These are phyloP conservation scores for Castanopsis chinensis DNA, from an alignment of 306 rosid genomes.

Conservation along the genomic window DNA sequence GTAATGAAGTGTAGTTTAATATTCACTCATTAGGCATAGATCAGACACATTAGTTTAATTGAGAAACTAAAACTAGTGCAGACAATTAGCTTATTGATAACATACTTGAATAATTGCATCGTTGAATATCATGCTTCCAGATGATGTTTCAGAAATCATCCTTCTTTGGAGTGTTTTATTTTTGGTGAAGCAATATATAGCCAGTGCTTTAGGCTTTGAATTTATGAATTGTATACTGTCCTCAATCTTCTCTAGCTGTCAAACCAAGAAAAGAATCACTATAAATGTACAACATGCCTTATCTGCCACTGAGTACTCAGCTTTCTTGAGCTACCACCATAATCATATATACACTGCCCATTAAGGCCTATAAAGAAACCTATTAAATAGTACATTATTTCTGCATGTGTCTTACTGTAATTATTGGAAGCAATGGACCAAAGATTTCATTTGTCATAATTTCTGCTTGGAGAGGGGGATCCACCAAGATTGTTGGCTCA, in stretches of 20 bases:
- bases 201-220: slow-evolving; percentile 65
- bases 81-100: not conserved
- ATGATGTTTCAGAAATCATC: slow-evolving; percentile 64
- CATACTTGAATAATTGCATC: slow-evolving; percentile 65
- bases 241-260: slow-evolving; percentile 70
- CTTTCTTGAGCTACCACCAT: too few relatives aligned
- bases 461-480: slow-evolving; percentile 62
- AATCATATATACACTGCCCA: not conserved
- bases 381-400: not conserved
- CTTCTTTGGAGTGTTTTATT: slow-evolving; percentile 46
- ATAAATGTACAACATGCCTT: too few relatives aligned
- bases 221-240: slow-evolving; percentile 63
- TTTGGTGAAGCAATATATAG: slow-evolving; percentile 66
- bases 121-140: slow-evolving; percentile 55
- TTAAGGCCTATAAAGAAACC: not conserved
- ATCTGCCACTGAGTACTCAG: too few relatives aligned
- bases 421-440: slow-evolving; percentile 79
- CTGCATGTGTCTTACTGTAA: slow-evolving; percentile 44
- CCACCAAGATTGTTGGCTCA: slow-evolving; percentile 73
- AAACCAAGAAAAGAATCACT: not conserved
- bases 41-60: too few relatives aligned
- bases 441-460: slow-evolving; percentile 75
- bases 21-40: not conserved
- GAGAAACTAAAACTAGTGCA: not conserved
- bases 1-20: too few relatives aligned